Evolutionary conservation across 1,139 yeast species (phyloP).

Genomic region (Suhomyces yuchorum): DNA sequence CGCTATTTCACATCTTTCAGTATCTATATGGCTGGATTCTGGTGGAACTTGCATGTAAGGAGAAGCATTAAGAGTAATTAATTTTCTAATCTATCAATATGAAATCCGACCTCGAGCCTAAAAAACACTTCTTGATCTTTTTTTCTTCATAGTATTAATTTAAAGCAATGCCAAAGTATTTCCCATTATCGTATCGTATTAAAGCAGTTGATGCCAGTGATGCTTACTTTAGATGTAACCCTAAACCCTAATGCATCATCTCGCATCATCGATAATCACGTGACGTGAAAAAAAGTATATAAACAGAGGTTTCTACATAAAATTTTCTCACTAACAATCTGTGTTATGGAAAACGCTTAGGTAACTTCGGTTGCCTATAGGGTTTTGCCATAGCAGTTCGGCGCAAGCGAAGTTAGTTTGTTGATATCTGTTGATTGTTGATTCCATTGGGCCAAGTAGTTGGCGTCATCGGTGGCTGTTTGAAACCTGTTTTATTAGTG

Average conservation of each 20-base stretch:
- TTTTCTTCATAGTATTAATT: too few relatives aligned
- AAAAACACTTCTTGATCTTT: too few relatives aligned
- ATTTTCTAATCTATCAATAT: too few relatives aligned
- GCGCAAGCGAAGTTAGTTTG: slow-evolving; percentile 68
- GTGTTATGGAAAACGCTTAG: slow-evolving; percentile 53
- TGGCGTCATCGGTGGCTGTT: slow-evolving; percentile 27
- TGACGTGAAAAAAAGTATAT: slow-evolving; percentile 3
- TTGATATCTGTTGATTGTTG: slow-evolving; percentile 20
- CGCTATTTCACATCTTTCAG: too few relatives aligned
- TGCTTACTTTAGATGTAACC: neutral
- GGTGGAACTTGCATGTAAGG: too few relatives aligned
- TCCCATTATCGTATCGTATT: too few relatives aligned
- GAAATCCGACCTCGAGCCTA: too few relatives aligned
- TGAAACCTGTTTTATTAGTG: slow-evolving; percentile 33
- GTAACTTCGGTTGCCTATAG: slow-evolving; percentile 42
- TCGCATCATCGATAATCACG: slow-evolving; percentile 3
- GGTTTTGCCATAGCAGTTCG: slow-evolving; percentile 57
- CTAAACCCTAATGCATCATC: slow-evolving; percentile 3
- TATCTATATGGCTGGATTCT: too few relatives aligned
- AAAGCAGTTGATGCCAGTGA: too few relatives aligned
- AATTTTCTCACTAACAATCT: slow-evolving; percentile 41
- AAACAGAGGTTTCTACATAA: neutral
- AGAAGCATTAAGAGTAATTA: too few relatives aligned
- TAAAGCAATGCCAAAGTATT: too few relatives aligned
- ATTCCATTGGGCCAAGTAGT: slow-evolving; percentile 23